A percentile compares a stretch with the other conserved stretches of the same genome.
Evolutionary conservation across 202 grass and related monocot species (phyloP).

Genomic region (Tripidium arundinaceum): DNA sequence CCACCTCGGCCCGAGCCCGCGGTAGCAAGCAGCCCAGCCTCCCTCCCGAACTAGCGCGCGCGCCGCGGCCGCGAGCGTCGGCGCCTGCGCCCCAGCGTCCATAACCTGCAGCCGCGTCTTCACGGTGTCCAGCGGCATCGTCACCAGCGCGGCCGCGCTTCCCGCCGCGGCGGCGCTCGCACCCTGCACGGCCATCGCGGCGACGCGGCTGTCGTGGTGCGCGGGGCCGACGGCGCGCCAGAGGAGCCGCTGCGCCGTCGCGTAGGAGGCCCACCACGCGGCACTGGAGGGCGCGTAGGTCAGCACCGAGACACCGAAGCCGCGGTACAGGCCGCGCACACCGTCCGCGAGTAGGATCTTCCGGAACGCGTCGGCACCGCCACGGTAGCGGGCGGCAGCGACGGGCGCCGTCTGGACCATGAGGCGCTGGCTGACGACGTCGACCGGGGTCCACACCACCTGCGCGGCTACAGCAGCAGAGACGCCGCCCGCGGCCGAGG

Average conservation of each 20-base stretch:
- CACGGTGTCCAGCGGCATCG: conserved; percentile 93
- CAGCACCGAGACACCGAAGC: conserved; percentile 86
- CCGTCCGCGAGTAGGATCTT: conserved; percentile 76
- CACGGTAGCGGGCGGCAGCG: conserved; percentile 40
- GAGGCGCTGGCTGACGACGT: conserved; percentile 88
- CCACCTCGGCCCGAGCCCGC: conserved; percentile 83
- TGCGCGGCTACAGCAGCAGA: conserved; percentile 80
- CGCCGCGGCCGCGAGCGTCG: conserved; percentile 49
- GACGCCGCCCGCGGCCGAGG: conserved; percentile 66
- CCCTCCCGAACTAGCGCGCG: conserved; percentile 62
- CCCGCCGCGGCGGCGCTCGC: conserved; percentile 77
- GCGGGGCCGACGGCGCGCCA: conserved; percentile 51
- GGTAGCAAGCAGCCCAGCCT: conserved; percentile 71
- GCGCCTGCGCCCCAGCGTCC: conserved; percentile 30
- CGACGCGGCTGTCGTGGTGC: conserved; percentile 25
- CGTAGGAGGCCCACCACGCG: conserved; percentile 68
- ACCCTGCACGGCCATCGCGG: conserved; percentile 70
- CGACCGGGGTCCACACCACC: conserved; percentile 91
- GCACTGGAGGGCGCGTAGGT: conserved; percentile 88
- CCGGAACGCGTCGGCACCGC: conserved; percentile 61
- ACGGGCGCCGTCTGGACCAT: conserved; percentile 65
- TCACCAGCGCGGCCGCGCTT: conserved; percentile 65
- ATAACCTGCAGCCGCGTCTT: conserved; percentile 95
- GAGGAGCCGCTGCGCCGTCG: conserved; percentile 62
- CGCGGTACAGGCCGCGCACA: conserved; percentile 74